Percentiles rank a stretch among this genome's conserved stretches.
phyloP scores from a whole-genome alignment of 495 filamentous ascomycete genomes.

The Xylaria cubensis region DNA sequence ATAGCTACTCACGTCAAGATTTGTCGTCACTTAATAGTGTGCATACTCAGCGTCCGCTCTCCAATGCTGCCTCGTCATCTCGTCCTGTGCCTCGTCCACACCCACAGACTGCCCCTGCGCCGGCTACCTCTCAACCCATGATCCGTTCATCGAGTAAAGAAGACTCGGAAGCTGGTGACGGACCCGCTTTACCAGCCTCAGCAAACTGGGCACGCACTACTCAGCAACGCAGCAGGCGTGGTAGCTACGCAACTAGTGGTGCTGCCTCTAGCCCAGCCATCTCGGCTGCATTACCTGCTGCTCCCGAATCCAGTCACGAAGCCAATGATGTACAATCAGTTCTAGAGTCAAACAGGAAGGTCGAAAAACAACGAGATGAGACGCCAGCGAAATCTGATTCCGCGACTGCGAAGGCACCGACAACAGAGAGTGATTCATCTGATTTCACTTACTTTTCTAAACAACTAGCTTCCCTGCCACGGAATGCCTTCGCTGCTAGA shows the following conservation, averaged over 20 bases:
- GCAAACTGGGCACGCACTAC: conserved; percentile 92
- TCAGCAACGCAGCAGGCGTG: conserved; percentile 70
- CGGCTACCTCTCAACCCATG: conserved; percentile 72
- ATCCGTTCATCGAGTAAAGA: conserved; percentile 77
- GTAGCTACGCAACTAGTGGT: conserved; percentile 79
- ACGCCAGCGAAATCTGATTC: conserved; percentile 20
- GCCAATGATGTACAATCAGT: conserved; percentile 39
- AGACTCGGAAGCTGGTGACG: conserved; percentile 71
- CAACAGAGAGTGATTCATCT: conserved; percentile 16
- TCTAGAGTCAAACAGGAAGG: conserved; percentile 35
- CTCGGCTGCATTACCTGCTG: conserved; percentile 63
- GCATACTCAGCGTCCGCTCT: conserved; percentile 72
- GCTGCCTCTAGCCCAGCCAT: conserved; percentile 82
- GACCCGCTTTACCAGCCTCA: conserved; percentile 86
- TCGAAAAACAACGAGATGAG: conserved; percentile 36
- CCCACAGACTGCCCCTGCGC: conserved; percentile 53
- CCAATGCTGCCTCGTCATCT: conserved; percentile 49
- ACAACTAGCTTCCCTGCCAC: conserved; percentile 40
- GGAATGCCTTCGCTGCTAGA: conserved; percentile 35
- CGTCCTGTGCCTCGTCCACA: conserved; percentile 60
- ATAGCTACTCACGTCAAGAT: conserved; percentile 95
- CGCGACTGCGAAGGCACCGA: not conserved
- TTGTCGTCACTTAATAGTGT: conserved; percentile 94
- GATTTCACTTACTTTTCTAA: conserved; percentile 43
- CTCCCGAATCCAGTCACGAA: conserved; percentile 50